Conservation (phyloP, 2,329 filamentous ascomycete species). For the Colletotrichum musicola region DNA sequence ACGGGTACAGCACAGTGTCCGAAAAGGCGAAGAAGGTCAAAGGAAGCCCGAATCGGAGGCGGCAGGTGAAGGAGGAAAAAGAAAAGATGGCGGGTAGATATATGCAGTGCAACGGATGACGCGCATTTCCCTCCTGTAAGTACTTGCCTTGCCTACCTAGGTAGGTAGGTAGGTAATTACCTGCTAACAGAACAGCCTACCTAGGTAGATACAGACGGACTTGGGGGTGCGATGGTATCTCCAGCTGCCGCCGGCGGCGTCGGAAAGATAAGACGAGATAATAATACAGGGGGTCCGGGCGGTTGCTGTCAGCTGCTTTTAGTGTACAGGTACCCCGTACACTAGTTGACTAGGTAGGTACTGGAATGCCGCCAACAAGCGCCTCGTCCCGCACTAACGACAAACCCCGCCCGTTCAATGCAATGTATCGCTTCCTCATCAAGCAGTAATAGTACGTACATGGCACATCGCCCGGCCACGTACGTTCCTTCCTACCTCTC, state of each 20-base stretch:
- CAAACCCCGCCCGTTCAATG: not conserved
- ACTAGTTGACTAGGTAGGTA: too few relatives aligned
- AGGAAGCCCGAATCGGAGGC: not conserved
- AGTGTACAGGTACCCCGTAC: not conserved
- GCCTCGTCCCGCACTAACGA: not conserved
- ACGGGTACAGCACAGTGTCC: not conserved
- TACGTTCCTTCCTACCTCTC: too few relatives aligned
- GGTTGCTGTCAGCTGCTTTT: too few relatives aligned
- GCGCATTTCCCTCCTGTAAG: not conserved
- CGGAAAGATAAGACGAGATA: slow-evolving; percentile 23
- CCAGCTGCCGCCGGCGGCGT: slow-evolving; percentile 4
- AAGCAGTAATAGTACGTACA: not conserved
- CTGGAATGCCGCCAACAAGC: not conserved
- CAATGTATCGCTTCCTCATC: not conserved
- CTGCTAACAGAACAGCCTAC: too few relatives aligned
- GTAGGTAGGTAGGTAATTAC: too few relatives aligned
- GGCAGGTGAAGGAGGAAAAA: not conserved
- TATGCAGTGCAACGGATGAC: slow-evolving; percentile 31
- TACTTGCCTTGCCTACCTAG: not conserved
- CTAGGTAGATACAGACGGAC: too few relatives aligned
- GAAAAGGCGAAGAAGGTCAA: not conserved
- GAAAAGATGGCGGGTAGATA: slow-evolving; percentile 14
- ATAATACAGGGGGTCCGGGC: not conserved
- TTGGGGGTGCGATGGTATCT: too few relatives aligned
- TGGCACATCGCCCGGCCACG: too few relatives aligned